Conservation (phyloP, 495 filamentous ascomycete species). For the Cercophora samala region DNA sequence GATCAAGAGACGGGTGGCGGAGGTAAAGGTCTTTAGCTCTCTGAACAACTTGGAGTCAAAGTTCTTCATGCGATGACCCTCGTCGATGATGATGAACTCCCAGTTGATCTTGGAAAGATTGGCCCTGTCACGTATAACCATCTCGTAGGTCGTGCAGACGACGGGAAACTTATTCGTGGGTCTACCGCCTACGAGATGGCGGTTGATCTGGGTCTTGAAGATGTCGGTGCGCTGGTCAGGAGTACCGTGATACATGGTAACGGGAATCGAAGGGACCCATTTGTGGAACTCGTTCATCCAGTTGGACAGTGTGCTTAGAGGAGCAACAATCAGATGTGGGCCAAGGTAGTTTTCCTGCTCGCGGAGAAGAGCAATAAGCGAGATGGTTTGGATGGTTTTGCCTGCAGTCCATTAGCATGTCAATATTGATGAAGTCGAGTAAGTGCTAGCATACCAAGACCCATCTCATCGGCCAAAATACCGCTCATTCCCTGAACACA, state of each 20-base stretch:
- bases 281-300: slow-evolving; percentile 94
- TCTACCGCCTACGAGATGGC: slow-evolving; percentile 44
- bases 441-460: slow-evolving; percentile 56
- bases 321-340: slow-evolving; percentile 85
- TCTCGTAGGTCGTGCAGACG: slow-evolving; percentile 91
- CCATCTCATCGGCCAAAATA: slow-evolving; percentile 97
- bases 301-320: slow-evolving; percentile 86
- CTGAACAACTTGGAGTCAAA: slow-evolving; percentile 88
- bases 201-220: slow-evolving; percentile 60
- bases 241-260: slow-evolving; percentile 83
- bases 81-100: slow-evolving; percentile 98
- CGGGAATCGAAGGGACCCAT: slow-evolving; percentile 84
- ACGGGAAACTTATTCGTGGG: slow-evolving; percentile 71
- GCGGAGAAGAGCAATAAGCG: slow-evolving; percentile 81
- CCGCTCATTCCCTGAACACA: slow-evolving; percentile 81
- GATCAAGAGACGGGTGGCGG: slow-evolving; percentile 85
- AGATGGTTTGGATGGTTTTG: slow-evolving; percentile 93
- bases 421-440: not conserved
- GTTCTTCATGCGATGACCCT: slow-evolving; percentile 97
- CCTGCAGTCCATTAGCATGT: slow-evolving; percentile 26
- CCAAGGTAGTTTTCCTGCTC: slow-evolving; percentile 77
- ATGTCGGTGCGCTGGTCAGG: slow-evolving; percentile 71
- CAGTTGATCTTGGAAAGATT: slow-evolving; percentile 77
- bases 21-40: slow-evolving; percentile 80
- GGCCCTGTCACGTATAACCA: slow-evolving; percentile 85